These are phyloP conservation scores for Tylopilus sp. DNA, from an alignment of 768 basidiomycete species.

Conservation along the genomic window DNA sequence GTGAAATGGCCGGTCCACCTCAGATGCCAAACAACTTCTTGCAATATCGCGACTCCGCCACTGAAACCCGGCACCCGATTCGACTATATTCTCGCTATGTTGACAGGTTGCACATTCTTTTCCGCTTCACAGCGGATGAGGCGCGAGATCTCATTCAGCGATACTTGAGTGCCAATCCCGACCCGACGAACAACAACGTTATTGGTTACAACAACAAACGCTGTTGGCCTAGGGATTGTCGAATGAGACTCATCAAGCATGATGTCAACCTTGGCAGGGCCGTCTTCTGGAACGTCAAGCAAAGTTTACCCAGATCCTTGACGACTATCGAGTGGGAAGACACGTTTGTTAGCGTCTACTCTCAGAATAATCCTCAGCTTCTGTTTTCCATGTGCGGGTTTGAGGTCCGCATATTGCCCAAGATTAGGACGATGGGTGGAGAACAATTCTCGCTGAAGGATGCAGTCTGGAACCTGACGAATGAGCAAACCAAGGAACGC, in stretches of 20 bases:
- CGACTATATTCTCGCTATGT: conserved; percentile 96
- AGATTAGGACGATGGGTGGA: conserved; percentile 91
- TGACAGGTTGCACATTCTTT: conserved; percentile 91
- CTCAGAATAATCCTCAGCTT: conserved; percentile 95
- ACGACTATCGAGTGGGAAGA: conserved; percentile 99
- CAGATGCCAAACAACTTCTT: conserved; percentile 98
- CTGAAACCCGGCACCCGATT: conserved; percentile 97
- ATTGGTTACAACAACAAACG: conserved; percentile 99
- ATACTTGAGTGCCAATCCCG: conserved; percentile 95
- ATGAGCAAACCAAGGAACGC: conserved; percentile 95
- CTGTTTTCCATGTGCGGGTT: conserved; percentile 99
- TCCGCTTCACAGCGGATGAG: conserved; percentile 97
- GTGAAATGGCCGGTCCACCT: conserved; percentile 98
- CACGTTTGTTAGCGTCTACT: conserved; percentile 95
- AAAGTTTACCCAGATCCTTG: conserved; percentile 89
- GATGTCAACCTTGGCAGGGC: conserved; percentile 98
- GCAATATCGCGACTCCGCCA: conserved; percentile 92
- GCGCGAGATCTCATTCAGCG: conserved; percentile 96
- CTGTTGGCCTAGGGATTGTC: conserved; percentile 98
- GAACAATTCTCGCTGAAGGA: conserved; percentile 97
- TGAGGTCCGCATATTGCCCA: conserved; percentile 95
- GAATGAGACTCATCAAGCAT: conserved; percentile 99
- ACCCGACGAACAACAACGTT: conserved; percentile 98
- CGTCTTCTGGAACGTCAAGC: conserved; percentile 99
- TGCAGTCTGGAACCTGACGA: conserved; percentile 94